Evolutionary conservation across 106 monocot species (phyloP).

Genomic region (Chionographis japonica): DNA sequence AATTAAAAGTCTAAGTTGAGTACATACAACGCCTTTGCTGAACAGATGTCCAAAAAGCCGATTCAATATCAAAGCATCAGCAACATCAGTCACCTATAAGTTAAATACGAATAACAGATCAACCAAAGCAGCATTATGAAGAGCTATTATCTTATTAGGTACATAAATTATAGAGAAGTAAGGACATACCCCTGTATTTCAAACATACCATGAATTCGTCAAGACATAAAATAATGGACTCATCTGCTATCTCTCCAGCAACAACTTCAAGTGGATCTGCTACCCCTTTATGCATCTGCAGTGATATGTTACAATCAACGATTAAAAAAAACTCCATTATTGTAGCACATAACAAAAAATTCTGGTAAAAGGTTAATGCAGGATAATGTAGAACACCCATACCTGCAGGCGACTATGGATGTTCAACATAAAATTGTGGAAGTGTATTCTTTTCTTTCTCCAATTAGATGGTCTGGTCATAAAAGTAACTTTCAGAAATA

Average conservation of each 20-base stretch:
- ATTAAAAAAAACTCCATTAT: not conserved
- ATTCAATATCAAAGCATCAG: constrained; percentile 97
- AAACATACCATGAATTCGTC: constrained; percentile 98
- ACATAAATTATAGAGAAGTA: not conserved
- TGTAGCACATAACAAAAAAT: not conserved
- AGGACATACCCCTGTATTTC: constrained; percentile 23
- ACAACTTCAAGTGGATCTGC: constrained; percentile 97
- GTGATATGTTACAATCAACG: not conserved
- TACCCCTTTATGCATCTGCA: constrained; percentile 92
- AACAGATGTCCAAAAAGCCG: constrained; percentile 91
- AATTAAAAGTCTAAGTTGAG: constrained; percentile 4
- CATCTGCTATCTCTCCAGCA: constrained; percentile 94
- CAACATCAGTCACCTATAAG: constrained; percentile 91
- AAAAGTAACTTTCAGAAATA: not conserved
- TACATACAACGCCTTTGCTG: constrained; percentile 85
- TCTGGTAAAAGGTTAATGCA: not conserved
- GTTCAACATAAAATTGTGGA: constrained; percentile 98
- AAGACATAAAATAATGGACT: constrained; percentile 87
- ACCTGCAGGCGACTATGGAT: constrained; percentile 96
- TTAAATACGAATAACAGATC: constrained; percentile 9
- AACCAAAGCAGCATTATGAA: not conserved
- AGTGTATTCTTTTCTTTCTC: constrained; percentile 96
- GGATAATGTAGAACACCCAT: not conserved
- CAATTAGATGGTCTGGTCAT: constrained; percentile 68
- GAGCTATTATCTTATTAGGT: not conserved